Evolutionary conservation across 2,329 filamentous ascomycete genomes (phyloP), one percentile per base, ranked within the genome.

Genomic region (Knufia petricola): DNA sequence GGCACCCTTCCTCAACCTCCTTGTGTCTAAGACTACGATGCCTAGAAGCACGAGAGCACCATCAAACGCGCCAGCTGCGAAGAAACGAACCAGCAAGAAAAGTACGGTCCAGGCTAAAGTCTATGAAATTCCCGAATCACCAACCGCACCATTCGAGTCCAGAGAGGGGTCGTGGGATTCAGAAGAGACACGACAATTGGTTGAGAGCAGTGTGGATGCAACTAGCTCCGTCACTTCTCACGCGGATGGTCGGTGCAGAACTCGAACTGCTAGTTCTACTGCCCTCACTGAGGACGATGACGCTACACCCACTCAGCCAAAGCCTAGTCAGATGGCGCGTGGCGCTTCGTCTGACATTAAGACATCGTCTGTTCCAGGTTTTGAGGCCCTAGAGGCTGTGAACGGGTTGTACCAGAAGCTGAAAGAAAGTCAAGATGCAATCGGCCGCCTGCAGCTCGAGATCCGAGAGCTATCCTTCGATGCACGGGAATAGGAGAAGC

Each of bases 121-220:
- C 32, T 47, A 47, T 24, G 32, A 47, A 10, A 47, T 47, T n/a
- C 20, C 44, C 7, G 44, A 47, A 28, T 47, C 34, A 30, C 44
- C 34, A 26, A 10, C 15, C 10, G 15, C 34, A 4, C 10, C 44
- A 12, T 9, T 7, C 13, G 20, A 9, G 20, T 36, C 30, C 7
- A 15, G 21, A 13, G 32, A 38, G 4, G 20, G 4, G n/a, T 36
- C 42, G 13, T 12, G 17, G 15, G 32, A 38, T 39, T 12, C n/a
- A 39, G 44, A 47, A 6, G 17, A 37, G 19, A 9, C 26, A 20
- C 7, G 23, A 39, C 7, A 28, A 10, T n/a, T n/a, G 17, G 19
- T 17, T 17, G 44, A 47, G 15, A 17, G 32, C 23, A 15, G 31
- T 8, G 28, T 34, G 13, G 23, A 32, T 9, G 23, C 4, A 39